phyloP scores from a whole-genome alignment of 345 rosid species.

The Odontarrhena argentea region DNA sequence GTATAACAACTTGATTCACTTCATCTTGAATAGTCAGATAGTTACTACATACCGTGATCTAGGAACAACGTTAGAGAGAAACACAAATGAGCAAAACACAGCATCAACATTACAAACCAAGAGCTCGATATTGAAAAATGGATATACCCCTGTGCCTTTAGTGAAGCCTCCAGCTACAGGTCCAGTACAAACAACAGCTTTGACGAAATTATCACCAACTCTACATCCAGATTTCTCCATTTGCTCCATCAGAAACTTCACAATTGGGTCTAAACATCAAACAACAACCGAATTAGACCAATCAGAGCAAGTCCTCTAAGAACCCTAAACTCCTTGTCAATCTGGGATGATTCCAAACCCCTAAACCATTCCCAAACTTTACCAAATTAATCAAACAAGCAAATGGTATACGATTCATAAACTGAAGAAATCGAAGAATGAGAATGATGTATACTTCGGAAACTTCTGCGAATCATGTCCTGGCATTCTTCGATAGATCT shows the following conservation, averaged over 20 bases:
- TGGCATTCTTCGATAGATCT: slow-evolving; percentile 41
- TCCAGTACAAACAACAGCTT: slow-evolving; percentile 62
- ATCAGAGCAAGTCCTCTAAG: slow-evolving; percentile 16
- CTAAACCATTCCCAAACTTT: slow-evolving; percentile 26
- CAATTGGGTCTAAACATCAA: slow-evolving; percentile 66
- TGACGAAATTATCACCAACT: slow-evolving; percentile 70
- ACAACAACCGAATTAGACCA: neutral
- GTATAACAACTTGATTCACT: slow-evolving; percentile 82
- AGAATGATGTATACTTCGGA: slow-evolving; percentile 38
- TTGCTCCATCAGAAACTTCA: slow-evolving; percentile 80
- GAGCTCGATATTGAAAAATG: neutral
- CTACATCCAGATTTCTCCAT: slow-evolving; percentile 87
- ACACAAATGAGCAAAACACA: slow-evolving; percentile 14
- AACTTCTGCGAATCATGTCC: slow-evolving; percentile 42
- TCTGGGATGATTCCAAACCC: slow-evolving; percentile 13
- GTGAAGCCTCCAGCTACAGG: slow-evolving; percentile 65
- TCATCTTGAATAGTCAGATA: slow-evolving; percentile 74
- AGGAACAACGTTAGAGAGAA: slow-evolving; percentile 2
- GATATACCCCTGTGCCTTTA: slow-evolving; percentile 54
- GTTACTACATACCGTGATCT: slow-evolving; percentile 87
- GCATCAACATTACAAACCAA: slow-evolving; percentile 27
- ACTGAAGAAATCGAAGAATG: neutral
- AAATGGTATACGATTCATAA: slow-evolving; percentile 7
- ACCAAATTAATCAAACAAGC: neutral
- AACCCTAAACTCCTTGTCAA: neutral